Evolutionary conservation across 768 basidiomycete genomes (phyloP).

Genomic region (Termitomyces sp.): DNA sequence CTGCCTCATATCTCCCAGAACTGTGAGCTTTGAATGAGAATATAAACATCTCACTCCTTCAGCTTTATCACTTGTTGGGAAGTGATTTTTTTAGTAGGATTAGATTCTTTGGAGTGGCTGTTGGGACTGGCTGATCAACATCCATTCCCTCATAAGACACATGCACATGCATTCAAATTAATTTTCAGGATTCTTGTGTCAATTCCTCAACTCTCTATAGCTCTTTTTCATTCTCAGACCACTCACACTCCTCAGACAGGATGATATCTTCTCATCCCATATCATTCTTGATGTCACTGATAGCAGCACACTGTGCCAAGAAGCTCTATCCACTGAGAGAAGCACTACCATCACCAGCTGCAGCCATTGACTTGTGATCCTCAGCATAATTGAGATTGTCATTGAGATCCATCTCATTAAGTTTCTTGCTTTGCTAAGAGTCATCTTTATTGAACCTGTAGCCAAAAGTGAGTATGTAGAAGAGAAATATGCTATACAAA

Average conservation of each 20-base stretch:
- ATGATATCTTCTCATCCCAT: conserved; percentile 99
- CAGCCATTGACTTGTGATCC: conserved; percentile 90
- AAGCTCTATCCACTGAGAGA: conserved; percentile 98
- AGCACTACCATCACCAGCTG: conserved; percentile 77
- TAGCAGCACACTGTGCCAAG: conserved; percentile 90
- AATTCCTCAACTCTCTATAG: conserved; percentile 70
- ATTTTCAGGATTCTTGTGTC: conserved; percentile 64
- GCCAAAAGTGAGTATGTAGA: conserved; percentile 11
- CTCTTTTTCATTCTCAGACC: conserved; percentile 79
- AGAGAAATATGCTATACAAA: neutral
- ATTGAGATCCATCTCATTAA: conserved; percentile 98
- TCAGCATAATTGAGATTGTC: conserved; percentile 96
- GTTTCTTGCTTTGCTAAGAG: conserved; percentile 85
- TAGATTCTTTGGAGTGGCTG: conserved; percentile 69
- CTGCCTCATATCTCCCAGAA: conserved; percentile 94
- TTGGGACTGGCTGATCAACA: conserved; percentile 65
- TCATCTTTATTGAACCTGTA: conserved; percentile 96
- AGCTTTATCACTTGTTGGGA: conserved; percentile 95
- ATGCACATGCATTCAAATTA: conserved; percentile 83
- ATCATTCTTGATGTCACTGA: conserved; percentile 98
- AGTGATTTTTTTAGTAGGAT: conserved; percentile 82
- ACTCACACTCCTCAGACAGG: conserved; percentile 85
- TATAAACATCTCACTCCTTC: conserved; percentile 96
- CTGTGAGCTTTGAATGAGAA: conserved; percentile 90
- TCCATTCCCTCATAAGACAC: conserved; percentile 95